Percentiles rank a stretch among this genome's conserved stretches.
Conservation (phyloP, 2,329 filamentous ascomycete genomes). For the Chrysoporthe deuterocubensis region DNA sequence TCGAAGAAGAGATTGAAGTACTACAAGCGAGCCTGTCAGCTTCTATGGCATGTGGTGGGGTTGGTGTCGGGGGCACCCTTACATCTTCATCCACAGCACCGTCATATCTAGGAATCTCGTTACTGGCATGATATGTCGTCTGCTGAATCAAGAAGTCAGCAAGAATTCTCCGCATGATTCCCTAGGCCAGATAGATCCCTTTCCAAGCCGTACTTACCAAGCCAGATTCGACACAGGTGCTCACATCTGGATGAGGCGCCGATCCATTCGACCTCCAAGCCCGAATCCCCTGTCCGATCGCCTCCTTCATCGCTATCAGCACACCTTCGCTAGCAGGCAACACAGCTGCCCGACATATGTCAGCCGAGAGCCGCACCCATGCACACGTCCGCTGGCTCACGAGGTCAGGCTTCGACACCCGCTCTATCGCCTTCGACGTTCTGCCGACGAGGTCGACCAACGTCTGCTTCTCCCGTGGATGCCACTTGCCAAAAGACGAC, state of each 20-base stretch:
- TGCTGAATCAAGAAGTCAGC: not conserved
- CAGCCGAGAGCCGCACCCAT: conserved; percentile 20
- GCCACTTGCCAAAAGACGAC: not conserved
- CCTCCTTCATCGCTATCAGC: conserved; percentile 13
- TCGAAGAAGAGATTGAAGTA: conserved; percentile 21
- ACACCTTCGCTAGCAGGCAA: conserved; percentile 3
- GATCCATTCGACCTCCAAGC: conserved; percentile 12
- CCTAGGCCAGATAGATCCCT: not conserved
- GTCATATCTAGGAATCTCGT: not conserved
- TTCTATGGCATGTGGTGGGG: not conserved
- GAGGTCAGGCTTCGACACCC: conserved; percentile 19
- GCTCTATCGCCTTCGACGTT: conserved; percentile 9
- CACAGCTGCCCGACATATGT: conserved; percentile 16
- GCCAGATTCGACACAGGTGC: not conserved
- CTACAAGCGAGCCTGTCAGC: conserved; percentile 3
- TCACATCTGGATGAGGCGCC: not conserved
- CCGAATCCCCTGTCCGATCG: conserved; percentile 7
- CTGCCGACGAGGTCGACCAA: conserved; percentile 9
- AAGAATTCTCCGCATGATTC: not conserved
- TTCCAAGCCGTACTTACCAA: not conserved
- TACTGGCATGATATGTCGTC: not conserved
- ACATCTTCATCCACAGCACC: conserved; percentile 19
- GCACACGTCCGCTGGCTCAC: conserved; percentile 24
- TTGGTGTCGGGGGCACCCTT: not conserved
- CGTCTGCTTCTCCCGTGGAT: not conserved